Evolutionary conservation across 148 eudicot genomes (phyloP).

Genomic region (Fagopyrum tataricum): DNA sequence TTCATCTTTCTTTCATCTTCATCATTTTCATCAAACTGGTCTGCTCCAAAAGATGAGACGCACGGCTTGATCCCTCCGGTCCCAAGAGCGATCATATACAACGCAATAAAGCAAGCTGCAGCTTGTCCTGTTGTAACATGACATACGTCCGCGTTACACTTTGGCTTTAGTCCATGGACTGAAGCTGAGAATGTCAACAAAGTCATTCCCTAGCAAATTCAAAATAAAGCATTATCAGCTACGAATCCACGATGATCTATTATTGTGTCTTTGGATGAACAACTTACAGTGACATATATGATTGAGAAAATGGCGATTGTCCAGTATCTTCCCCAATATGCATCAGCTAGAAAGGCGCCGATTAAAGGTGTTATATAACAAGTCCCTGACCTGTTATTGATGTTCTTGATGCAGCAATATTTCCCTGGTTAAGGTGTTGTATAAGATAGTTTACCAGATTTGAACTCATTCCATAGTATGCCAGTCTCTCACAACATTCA

Average conservation of each 20-base stretch:
- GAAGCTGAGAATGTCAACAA: conserved; percentile 18
- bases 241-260: no score
- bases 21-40: conserved; percentile 17
- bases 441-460: conserved; percentile 18
- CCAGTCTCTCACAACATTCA: conserved; percentile 22
- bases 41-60: conserved; percentile 16
- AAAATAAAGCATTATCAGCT: no score
- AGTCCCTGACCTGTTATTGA: conserved; percentile 21
- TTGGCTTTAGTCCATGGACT: conserved; percentile 10
- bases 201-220: conserved; percentile 13
- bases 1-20: conserved; percentile 11
- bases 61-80: neutral
- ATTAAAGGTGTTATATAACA: conserved; percentile 19
- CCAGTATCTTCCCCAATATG: conserved; percentile 24
- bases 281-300: conserved; percentile 18
- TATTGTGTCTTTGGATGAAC: no score
- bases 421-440: conserved; percentile 13
- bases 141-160: conserved; percentile 3
- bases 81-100: conserved; percentile 13
- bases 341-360: conserved; percentile 23
- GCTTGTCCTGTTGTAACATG: neutral
- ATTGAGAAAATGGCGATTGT: conserved; percentile 20
- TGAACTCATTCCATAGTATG: conserved; percentile 20
- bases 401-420: conserved; percentile 16
- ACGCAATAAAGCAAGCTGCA: conserved; percentile 9